Conservation (phyloP, 2,329 filamentous ascomycete genomes). For the Claviceps capensis region DNA sequence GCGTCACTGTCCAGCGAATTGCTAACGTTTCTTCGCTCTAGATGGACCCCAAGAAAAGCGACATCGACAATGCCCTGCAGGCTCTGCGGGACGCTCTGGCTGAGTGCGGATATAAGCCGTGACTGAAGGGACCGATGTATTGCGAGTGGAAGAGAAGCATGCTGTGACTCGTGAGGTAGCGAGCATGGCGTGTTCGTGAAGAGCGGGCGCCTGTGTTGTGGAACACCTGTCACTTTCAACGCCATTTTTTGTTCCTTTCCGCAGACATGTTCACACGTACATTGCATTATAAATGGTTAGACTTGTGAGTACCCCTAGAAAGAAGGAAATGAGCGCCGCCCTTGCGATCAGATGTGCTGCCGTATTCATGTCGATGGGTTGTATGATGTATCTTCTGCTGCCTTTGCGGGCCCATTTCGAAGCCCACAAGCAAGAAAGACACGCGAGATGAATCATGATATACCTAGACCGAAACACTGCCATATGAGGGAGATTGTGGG, state of each 20-base stretch:
- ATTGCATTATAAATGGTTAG: background rate
- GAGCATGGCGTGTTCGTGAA: background rate
- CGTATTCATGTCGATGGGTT: no score
- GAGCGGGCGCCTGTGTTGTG: background rate
- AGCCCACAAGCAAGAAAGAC: no score
- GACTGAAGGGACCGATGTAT: background rate
- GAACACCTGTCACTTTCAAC: no score
- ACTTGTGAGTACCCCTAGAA: no score
- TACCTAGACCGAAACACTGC: no score
- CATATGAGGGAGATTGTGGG: background rate
- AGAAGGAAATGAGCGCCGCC: no score
- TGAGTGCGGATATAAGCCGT: conserved; percentile 55
- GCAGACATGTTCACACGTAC: background rate
- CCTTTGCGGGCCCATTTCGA: no score
- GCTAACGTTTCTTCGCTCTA: conserved; percentile 14
- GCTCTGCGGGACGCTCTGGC: conserved; percentile 60
- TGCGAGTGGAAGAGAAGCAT: background rate
- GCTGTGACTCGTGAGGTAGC: background rate
- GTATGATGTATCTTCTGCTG: no score
- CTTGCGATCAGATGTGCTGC: no score
- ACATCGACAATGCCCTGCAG: conserved; percentile 73
- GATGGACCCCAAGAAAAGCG: conserved; percentile 62
- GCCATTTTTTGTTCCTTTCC: background rate
- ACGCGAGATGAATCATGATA: no score
- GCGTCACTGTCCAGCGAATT: background rate